phyloP scores from a whole-genome alignment of 805 yeast genomes.

The Candida jianshihensis region DNA sequence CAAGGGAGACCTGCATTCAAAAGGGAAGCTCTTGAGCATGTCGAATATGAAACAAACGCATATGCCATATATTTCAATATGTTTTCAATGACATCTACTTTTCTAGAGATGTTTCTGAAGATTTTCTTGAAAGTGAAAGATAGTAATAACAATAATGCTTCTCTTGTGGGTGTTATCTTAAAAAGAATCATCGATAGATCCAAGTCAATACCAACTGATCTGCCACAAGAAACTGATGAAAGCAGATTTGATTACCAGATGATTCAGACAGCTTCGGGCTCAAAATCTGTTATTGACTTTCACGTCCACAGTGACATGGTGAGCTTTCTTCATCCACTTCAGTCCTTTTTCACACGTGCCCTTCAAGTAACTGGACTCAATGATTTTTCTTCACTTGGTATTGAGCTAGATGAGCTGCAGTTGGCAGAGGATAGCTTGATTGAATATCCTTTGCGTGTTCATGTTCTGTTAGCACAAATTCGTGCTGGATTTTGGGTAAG shows the following conservation, averaged over 20 bases:
- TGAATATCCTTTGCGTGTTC: slow-evolving; percentile 71
- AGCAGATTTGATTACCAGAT: slow-evolving; percentile 2
- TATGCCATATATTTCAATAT: slow-evolving; percentile 31
- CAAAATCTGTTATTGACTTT: slow-evolving; percentile 27
- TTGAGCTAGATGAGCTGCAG: slow-evolving; percentile 2
- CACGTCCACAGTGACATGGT: slow-evolving; percentile 42
- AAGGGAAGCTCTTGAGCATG: slow-evolving; percentile 74
- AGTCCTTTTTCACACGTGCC: slow-evolving; percentile 65
- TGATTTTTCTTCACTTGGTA: slow-evolving; percentile 9
- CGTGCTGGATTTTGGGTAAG: slow-evolving; percentile 92
- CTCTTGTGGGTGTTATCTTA: too few species aligned
- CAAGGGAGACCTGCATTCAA: slow-evolving; percentile 72
- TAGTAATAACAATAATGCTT: too few species aligned
- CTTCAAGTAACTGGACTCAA: slow-evolving; percentile 41
- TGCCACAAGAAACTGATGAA: background rate
- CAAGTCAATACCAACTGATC: background rate
- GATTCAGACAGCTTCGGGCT: slow-evolving; percentile 20
- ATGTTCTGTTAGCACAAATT: slow-evolving; percentile 76
- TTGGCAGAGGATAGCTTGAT: slow-evolving; percentile 29
- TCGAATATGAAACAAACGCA: slow-evolving; percentile 84
- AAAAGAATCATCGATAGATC: too few species aligned
- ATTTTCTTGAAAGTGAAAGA: slow-evolving; percentile 23
- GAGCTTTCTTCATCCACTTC: slow-evolving; percentile 76
- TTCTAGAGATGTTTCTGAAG: slow-evolving; percentile 47
- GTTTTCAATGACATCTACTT: slow-evolving; percentile 58